Conservation (phyloP, 352 stramenopile genomes). For the Blastocystis sp. region DNA sequence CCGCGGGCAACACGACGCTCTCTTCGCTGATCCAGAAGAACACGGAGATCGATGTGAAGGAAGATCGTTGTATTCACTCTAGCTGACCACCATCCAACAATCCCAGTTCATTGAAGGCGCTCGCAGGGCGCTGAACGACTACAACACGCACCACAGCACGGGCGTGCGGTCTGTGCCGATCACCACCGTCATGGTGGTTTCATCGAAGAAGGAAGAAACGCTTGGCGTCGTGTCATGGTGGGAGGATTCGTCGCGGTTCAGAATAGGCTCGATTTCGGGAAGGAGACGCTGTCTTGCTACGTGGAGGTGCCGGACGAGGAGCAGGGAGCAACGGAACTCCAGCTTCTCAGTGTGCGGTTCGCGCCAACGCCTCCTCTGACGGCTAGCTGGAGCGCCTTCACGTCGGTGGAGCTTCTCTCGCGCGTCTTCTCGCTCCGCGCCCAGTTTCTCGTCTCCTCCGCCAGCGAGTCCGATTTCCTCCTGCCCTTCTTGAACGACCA, state of each 20-base stretch:
- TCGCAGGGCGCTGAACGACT: neutral
- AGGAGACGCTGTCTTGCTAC: constrained; percentile 49
- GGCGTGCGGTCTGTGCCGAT: constrained; percentile 1
- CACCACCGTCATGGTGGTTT: constrained; percentile 7
- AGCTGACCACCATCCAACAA: constrained; percentile 12
- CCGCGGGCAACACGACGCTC: neutral
- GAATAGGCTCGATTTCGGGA: constrained; percentile 56
- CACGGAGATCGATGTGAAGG: neutral
- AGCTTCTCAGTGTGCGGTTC: constrained; percentile 46
- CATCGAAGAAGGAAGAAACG: constrained; percentile 14
- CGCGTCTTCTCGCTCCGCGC: constrained; percentile 37
- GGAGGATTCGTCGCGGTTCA: neutral
- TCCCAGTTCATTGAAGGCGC: constrained; percentile 21
- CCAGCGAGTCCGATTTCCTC: constrained; percentile 14
- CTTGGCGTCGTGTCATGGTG: constrained; percentile 11
- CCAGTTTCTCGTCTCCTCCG: neutral
- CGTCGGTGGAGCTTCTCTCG: constrained; percentile 22
- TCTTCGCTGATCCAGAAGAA: neutral
- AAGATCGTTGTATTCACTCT: neutral
- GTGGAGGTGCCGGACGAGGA: constrained; percentile 1
- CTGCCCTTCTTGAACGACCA: constrained; percentile 6
- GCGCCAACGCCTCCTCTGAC: neutral
- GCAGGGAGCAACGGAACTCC: constrained; percentile 4
- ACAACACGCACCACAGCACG: constrained; percentile 1
- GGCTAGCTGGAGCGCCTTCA: constrained; percentile 15